Percentiles rank a stretch among this genome's conserved stretches.
phyloP scores from a whole-genome alignment of 106 monocot species.

The Triglochin maritima region DNA sequence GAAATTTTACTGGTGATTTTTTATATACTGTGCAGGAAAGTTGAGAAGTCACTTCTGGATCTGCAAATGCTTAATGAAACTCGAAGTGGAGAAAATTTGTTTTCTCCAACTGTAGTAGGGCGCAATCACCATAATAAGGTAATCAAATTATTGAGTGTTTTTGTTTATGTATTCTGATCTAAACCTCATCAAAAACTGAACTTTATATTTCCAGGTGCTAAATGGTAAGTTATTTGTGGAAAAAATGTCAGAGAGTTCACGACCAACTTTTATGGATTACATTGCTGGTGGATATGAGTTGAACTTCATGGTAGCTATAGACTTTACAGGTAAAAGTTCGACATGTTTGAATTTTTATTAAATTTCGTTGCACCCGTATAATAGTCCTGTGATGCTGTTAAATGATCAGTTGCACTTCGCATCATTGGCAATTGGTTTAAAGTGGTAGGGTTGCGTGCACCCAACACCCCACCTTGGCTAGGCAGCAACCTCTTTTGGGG shows the following conservation, averaged over 20 bases:
- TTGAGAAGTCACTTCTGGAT: slow-evolving; percentile 61
- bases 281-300: slow-evolving; percentile 75
- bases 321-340: slow-evolving; percentile 36
- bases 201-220: slow-evolving; percentile 37
- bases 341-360: background rate
- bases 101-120: slow-evolving; percentile 33
- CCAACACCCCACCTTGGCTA: no score
- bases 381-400: background rate
- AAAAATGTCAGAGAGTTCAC: slow-evolving; percentile 42
- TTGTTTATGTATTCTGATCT: background rate
- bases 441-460: no score
- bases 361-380: background rate
- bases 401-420: no score
- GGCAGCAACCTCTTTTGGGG: no score
- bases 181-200: background rate
- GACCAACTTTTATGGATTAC: slow-evolving; percentile 74
- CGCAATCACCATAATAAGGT: slow-evolving; percentile 52
- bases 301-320: slow-evolving; percentile 63
- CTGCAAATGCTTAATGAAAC: slow-evolving; percentile 58
- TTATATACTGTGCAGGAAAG: slow-evolving; percentile 45
- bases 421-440: no score
- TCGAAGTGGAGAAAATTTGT: slow-evolving; percentile 52
- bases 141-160: background rate
- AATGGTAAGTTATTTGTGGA: slow-evolving; percentile 72
- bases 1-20: background rate